These are phyloP conservation scores for Pichia membranifaciens DNA, from an alignment of 805 yeast species.

Conservation along the genomic window DNA sequence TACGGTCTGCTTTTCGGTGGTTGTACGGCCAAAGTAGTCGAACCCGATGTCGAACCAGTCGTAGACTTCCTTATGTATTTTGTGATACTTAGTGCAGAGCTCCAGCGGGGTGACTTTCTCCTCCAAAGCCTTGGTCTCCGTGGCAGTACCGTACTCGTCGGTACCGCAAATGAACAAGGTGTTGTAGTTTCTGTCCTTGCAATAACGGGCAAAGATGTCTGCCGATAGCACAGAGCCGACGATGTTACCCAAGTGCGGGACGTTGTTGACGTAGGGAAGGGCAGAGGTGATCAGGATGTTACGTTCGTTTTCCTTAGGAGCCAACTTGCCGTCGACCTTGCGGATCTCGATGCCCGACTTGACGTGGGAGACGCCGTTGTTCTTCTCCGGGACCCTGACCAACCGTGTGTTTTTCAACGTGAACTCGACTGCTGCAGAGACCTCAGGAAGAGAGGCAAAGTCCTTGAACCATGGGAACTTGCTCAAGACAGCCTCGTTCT, in stretches of 20 bases:
- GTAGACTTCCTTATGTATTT: slow-evolving; percentile 81
- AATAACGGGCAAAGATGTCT: slow-evolving; percentile 86
- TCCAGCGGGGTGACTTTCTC: slow-evolving; percentile 85
- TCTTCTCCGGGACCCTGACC: slow-evolving; percentile 35
- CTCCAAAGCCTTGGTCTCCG: slow-evolving; percentile 96
- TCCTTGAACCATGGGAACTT: slow-evolving; percentile 36
- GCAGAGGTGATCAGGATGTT: slow-evolving; percentile 93
- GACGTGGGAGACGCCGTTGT: slow-evolving; percentile 34
- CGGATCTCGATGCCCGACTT: slow-evolving; percentile 16
- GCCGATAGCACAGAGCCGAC: slow-evolving; percentile 93
- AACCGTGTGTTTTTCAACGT: slow-evolving; percentile 44
- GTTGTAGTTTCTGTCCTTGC: slow-evolving; percentile 83
- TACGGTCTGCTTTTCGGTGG: slow-evolving; percentile 85
- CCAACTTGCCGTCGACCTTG: slow-evolving; percentile 33
- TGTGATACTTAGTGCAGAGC: slow-evolving; percentile 86
- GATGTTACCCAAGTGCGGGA: slow-evolving; percentile 96
- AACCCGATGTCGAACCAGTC: slow-evolving; percentile 96
- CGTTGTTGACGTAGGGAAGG: slow-evolving; percentile 95
- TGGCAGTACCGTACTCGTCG: slow-evolving; percentile 99
- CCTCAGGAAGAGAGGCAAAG: slow-evolving; percentile 34
- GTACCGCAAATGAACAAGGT: slow-evolving; percentile 91
- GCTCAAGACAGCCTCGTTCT: neutral
- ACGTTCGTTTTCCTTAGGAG: slow-evolving; percentile 67
- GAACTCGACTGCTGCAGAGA: slow-evolving; percentile 39
- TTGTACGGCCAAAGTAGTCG: slow-evolving; percentile 94